Base-by-base conservation (phyloP, 2,329 filamentous ascomycete genomes). In the Ophiostoma novo-ulmi region DNA sequence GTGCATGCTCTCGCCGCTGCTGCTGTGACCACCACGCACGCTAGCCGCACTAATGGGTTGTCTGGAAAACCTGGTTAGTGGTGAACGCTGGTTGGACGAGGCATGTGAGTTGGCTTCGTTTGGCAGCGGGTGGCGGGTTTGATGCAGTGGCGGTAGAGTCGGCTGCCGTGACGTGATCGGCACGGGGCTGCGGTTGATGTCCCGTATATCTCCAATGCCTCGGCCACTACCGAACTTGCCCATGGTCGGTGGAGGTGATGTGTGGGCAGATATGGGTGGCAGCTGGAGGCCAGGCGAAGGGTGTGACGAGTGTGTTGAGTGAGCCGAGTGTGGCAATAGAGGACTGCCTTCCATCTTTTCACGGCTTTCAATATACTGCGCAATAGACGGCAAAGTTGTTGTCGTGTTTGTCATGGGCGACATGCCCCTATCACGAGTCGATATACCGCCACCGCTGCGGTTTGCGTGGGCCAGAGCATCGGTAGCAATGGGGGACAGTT, bases 81-180 rank as follows among this genome's bases (percentile, higher is more conserved):
- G 26, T 14, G 58, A 35, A 11, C 22, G 58, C 10, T 63, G 58
- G 26, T n/a, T 20, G 11, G 58, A 35, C 13, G 22, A 14, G 11
- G 36, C 10, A 20, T 39, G 63, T 13, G 39, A 7, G 17, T 17
- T 22, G 10, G 63, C 10, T 13, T 36, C n/a, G 6, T 20, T 22
- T 36, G 63, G 63, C 36, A 39, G 20, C 10, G 63, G 63, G 13
- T 22, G 35, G 63, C 63, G 63, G 3, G 17, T 7, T 6, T 64
- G 17, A 20, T 65, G 63, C 1, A 52, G 14, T 13, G 48, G 39
- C 35, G 31, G 67, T 87, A 86, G 75, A 85, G 87, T 84, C 87
- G 20, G 63, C 35, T 13, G 63, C n/a, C 17, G 35, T 36, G 20
- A 20, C 4, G 8, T 14, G 0, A 35, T 35, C 61, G 35, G 35